These are phyloP conservation scores for Asterochloris erici DNA, from an alignment of 139 green algal species.

Conservation along the genomic window DNA sequence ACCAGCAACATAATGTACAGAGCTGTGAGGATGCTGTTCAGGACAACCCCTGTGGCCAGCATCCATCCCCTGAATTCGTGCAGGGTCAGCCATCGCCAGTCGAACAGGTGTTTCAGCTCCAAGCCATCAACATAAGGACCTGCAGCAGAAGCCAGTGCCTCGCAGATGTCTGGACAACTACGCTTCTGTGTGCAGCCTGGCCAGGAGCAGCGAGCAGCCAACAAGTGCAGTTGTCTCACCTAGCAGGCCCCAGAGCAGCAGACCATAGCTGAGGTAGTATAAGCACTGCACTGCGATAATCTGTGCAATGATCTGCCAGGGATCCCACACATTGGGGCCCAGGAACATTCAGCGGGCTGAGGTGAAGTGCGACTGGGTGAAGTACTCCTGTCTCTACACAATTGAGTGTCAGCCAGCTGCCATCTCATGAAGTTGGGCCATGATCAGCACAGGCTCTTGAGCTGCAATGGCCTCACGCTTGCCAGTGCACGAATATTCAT, in stretches of 20 bases:
- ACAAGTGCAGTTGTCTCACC: slow-evolving; percentile 35
- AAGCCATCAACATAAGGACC: slow-evolving; percentile 49
- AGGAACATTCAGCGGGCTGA: slow-evolving; percentile 20
- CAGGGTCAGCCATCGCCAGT: slow-evolving; percentile 46
- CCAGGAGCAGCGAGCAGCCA: background rate
- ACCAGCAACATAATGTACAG: slow-evolving; percentile 55
- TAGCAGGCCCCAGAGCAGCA: slow-evolving; percentile 60
- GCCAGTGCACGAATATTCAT: too few species aligned
- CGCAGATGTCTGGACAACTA: too few species aligned
- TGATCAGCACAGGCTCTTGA: background rate
- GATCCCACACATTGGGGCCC: slow-evolving; percentile 63
- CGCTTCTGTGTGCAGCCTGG: background rate
- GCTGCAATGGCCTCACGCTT: too few species aligned
- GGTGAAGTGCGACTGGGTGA: background rate
- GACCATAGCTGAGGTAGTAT: slow-evolving; percentile 75
- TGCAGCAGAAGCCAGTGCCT: slow-evolving; percentile 27
- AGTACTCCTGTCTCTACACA: background rate
- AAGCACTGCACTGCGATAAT: slow-evolving; percentile 77
- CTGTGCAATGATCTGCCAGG: slow-evolving; percentile 74
- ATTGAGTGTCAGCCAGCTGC: background rate
- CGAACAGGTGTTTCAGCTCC: slow-evolving; percentile 59
- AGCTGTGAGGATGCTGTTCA: slow-evolving; percentile 49
- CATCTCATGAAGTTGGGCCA: background rate
- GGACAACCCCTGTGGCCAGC: slow-evolving; percentile 40
- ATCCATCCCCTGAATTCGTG: slow-evolving; percentile 55